Percentiles rank a stretch among this genome's conserved stretches.
phyloP scores from a whole-genome alignment of 768 basidiomycete species.

The Myochromella boudieri region DNA sequence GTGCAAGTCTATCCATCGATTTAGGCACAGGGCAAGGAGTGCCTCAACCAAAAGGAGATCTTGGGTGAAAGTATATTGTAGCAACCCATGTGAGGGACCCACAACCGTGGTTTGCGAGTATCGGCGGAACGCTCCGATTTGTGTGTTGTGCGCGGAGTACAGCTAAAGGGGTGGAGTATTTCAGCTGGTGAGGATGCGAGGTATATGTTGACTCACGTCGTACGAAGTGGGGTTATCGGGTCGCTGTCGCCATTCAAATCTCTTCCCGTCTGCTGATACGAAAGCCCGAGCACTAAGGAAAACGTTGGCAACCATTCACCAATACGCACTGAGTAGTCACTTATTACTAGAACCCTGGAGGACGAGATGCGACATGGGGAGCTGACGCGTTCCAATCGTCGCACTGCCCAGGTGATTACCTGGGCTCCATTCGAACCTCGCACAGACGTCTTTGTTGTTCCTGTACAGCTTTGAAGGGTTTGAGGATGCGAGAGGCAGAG shows the following conservation, averaged over 20 bases:
- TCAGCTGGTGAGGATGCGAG: slow-evolving; percentile 1
- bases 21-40: slow-evolving; percentile 65
- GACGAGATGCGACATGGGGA: slow-evolving; percentile 66
- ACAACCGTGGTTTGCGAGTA: slow-evolving; percentile 53
- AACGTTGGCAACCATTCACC: slow-evolving; percentile 15
- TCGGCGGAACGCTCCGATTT: slow-evolving; percentile 60
- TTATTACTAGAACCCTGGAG: slow-evolving; percentile 47
- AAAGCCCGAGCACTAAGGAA: slow-evolving; percentile 58
- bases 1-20: slow-evolving; percentile 71
- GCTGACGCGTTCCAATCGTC: slow-evolving; percentile 50
- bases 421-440: slow-evolving; percentile 49
- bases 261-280: slow-evolving; percentile 51
- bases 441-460: slow-evolving; percentile 50
- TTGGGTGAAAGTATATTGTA: slow-evolving; percentile 65
- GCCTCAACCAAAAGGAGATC: slow-evolving; percentile 61
- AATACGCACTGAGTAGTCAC: slow-evolving; percentile 35
- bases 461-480: slow-evolving; percentile 34
- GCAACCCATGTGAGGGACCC: slow-evolving; percentile 61
- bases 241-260: slow-evolving; percentile 66
- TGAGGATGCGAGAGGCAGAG: slow-evolving; percentile 6
- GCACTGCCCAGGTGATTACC: slow-evolving; percentile 56
- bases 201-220: slow-evolving; percentile 46
- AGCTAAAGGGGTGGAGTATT: slow-evolving; percentile 31
- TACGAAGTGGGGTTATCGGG: slow-evolving; percentile 50
- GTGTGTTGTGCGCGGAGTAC: slow-evolving; percentile 44